phyloP scores from a whole-genome alignment of 768 basidiomycete genomes.

The Termitomyces sp. region DNA sequence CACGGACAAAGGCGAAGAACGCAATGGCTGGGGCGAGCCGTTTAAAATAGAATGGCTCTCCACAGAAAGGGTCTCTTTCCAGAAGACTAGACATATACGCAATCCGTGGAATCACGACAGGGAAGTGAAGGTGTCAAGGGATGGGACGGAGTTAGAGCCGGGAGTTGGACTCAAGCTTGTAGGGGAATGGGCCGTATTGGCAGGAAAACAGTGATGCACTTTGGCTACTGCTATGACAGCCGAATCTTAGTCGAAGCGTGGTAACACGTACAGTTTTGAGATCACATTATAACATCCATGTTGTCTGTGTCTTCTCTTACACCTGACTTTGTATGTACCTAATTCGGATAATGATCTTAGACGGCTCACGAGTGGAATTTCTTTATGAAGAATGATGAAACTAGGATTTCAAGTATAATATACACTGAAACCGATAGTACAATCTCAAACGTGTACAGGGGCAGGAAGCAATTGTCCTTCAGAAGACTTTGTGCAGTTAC shows the following conservation, averaged over 20 bases:
- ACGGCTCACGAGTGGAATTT: no score
- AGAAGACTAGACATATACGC: slow-evolving; percentile 68
- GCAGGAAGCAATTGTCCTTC: no score
- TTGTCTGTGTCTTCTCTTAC: background rate
- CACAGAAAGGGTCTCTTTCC: slow-evolving; percentile 67
- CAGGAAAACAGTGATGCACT: slow-evolving; percentile 8
- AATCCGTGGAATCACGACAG: slow-evolving; percentile 92
- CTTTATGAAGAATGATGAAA: no score
- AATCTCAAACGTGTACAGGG: no score
- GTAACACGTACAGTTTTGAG: background rate
- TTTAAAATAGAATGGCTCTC: slow-evolving; percentile 84
- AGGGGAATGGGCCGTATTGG: slow-evolving; percentile 57
- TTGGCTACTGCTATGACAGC: background rate
- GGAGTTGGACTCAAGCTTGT: slow-evolving; percentile 59
- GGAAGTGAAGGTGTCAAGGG: slow-evolving; percentile 77
- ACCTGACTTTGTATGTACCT: background rate
- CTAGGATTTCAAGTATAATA: background rate
- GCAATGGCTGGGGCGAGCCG: slow-evolving; percentile 80
- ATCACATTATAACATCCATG: background rate
- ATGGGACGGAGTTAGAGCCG: slow-evolving; percentile 92
- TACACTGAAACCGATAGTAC: no score
- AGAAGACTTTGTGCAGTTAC: no score
- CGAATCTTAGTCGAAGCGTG: background rate
- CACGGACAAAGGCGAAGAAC: slow-evolving; percentile 19
- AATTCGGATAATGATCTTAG: background rate